These are phyloP conservation scores for Silybum marianum DNA, from an alignment of 129 eudicot genomes.

Conservation along the genomic window DNA sequence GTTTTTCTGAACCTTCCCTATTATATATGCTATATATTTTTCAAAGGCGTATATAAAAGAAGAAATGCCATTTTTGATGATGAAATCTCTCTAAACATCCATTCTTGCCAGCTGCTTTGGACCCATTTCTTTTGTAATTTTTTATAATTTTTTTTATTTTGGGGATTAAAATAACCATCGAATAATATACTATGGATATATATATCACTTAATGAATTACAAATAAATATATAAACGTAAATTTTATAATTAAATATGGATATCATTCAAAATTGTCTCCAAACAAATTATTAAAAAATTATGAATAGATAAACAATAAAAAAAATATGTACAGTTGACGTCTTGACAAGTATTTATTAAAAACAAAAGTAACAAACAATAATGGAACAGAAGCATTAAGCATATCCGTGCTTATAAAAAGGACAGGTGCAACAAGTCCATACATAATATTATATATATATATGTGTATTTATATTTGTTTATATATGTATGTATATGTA, in stretches of 20 bases:
- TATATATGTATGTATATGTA: no score
- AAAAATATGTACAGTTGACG: background rate
- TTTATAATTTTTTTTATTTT: background rate
- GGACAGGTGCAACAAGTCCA: conserved; percentile 32
- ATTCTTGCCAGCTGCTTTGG: conserved; percentile 35
- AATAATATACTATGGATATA: background rate
- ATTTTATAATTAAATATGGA: background rate
- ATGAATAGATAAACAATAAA: background rate
- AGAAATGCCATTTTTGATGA: conserved; percentile 35
- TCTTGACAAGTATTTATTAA: background rate
- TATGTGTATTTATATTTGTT: no score
- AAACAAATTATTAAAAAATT: background rate
- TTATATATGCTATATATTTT: no score
- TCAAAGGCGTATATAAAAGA: background rate
- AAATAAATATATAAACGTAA: background rate
- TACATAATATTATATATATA: conserved; percentile 9
- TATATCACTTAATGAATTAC: background rate
- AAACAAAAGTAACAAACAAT: background rate
- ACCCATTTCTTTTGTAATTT: conserved; percentile 15
- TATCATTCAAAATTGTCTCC: background rate
- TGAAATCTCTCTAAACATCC: conserved; percentile 30
- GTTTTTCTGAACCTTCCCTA: no score
- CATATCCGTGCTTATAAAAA: conserved; percentile 21
- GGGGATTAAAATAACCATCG: background rate
- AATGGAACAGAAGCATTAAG: conserved; percentile 25